Percentiles rank a stretch among this genome's conserved stretches.
These are phyloP conservation scores for Pseudogymnoascus sp. DNA, from an alignment of 2,329 filamentous ascomycete species.

Conservation along the genomic window DNA sequence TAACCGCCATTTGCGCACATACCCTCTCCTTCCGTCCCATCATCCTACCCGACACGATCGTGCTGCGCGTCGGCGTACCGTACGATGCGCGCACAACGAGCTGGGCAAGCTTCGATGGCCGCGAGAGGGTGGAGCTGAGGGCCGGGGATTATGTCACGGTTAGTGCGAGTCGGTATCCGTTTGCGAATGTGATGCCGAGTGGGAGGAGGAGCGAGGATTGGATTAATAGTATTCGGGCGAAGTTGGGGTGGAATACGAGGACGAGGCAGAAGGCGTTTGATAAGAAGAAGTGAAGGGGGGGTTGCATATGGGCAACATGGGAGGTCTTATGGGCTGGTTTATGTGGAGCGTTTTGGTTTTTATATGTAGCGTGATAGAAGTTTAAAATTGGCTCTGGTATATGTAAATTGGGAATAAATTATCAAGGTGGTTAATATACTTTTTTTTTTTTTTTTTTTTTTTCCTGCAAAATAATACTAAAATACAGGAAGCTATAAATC, in stretches of 20 bases:
- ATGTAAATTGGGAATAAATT: background rate
- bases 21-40: conserved; percentile 95
- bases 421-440: background rate
- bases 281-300: conserved; percentile 29
- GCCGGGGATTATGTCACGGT: conserved; percentile 81
- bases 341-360: background rate
- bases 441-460: background rate
- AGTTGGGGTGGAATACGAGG: conserved; percentile 73
- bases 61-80: conserved; percentile 85
- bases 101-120: conserved; percentile 97
- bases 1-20: conserved; percentile 91
- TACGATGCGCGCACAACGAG: conserved; percentile 82
- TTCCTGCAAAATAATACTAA: background rate
- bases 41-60: conserved; percentile 91
- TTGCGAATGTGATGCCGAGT: conserved; percentile 65
- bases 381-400: background rate
- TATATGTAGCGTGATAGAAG: background rate
- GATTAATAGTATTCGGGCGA: conserved; percentile 72
- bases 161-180: conserved; percentile 71
- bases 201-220: conserved; percentile 67
- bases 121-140: conserved; percentile 71
- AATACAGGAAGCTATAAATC: background rate
- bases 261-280: conserved; percentile 61
- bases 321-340: background rate
- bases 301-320: background rate